Base-by-base conservation (phyloP, 2,329 filamentous ascomycete species). In the Calonectria pauciramosa region DNA sequence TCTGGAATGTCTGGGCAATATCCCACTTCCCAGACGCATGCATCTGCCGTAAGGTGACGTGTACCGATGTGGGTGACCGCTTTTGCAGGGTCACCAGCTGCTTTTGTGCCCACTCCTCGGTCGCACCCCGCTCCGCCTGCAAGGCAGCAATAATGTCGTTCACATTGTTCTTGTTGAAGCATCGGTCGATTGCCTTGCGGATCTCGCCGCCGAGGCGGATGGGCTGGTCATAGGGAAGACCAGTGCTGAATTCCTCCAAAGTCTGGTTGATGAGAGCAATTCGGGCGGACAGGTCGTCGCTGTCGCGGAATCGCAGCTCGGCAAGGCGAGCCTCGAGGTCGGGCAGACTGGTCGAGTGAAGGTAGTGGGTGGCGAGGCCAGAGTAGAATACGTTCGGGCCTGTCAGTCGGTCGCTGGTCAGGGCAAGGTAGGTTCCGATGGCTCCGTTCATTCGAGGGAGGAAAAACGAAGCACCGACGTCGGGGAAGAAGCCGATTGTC, bases 401-500 rank as follows among this genome's bases (percentile, higher is more conserved):
- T 75, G 90, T 93, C 76, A 99, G 87, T 76, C 92, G 91, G 82
- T 96, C 94, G 82, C 96, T 97, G 10, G 97, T 99, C 77, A 99
- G 89, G 26, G 96, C 97, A 54, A 99, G 92, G 86, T 99, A 99
- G 26, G 95, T 98, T 72, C 97, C 97, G 71, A 98, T 86, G 73
- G 93, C 89, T 65, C 97, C 97, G 81, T 97, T 93, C 89, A 99
- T 93, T 76, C 96, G 91, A 20, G 97, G 95, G 69, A 99, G 89
- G 89, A 99, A 99, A 89, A 99, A 99, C 14, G 95, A 97, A 38
- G 94, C 97, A 75, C 97, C 97, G 64, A 99, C 97, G 82, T 99
- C 97, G 9, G 97, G 97, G 90, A 99, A 99, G 89, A 99, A 98
- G 49, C 97, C 97, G 82, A 99, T 99, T 11, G 93, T 98, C 5